Base-by-base conservation (phyloP, 139 green algal genomes). In the Chlamydomonas sphaeroides region DNA sequence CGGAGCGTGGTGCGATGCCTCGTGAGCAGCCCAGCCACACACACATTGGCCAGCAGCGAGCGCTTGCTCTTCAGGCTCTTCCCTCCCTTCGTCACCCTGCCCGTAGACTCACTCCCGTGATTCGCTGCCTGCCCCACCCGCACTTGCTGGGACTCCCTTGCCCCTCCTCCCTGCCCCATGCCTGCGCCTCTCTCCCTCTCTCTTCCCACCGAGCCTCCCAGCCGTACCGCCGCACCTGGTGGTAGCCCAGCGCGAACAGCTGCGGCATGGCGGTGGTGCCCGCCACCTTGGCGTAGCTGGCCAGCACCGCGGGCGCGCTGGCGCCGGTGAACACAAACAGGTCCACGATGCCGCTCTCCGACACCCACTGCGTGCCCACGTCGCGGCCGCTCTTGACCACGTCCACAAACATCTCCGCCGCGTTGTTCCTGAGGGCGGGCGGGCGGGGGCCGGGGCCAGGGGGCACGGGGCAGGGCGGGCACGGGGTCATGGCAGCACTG, bases 331-430 rank as follows among this genome's bases (percentile, higher is more conserved):
- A 89, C 23, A 99, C 59, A 83, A 99, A 99, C 36, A 98, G 79
- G 89, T 99, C 97, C 25, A 99, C 51, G 28, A 98, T 89, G 62
- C 97, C 97, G 81, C 87, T 95, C 90, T 99, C 97, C 2, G 93
- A 90, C 26, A 99, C 92, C 97, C 97, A 99, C 83, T 98, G 95
- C 14, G 93, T 96, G 63, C 84, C 63, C 26, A 80, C 87, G 25
- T 74, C 48, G 38, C 79, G 84, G 30, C 68, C 83, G 0, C 73
- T 80, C 71, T 95, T 93, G 5, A 56, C 62, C 49, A 99, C 93
- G 84, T 99, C 97, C 36, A 99, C 90, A 76, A 93, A 98, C 97
- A 99, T 99, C 91, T 99, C 97, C 23, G 97, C 95, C 0, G 96
- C 91, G 83, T 99, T 99, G 48, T 98, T 83, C 94, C 93, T 95